Evolutionary conservation across 257 asterid genomes (phyloP), one percentile per base, ranked within the genome.

Genomic region (Avicennia marina): DNA sequence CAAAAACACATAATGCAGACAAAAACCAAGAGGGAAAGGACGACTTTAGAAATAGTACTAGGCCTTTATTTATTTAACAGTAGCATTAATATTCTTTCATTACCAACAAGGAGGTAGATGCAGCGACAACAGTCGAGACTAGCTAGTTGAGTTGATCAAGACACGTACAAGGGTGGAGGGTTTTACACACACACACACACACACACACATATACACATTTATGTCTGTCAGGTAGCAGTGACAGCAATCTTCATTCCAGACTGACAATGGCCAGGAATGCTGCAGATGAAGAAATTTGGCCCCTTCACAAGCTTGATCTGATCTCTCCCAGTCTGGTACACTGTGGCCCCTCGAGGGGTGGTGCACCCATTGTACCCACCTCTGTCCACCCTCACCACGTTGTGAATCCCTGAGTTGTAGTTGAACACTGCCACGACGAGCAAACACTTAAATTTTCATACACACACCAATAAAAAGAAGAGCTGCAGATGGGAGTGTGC

Each of bases 221-320:
- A n/a, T n/a, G n/a, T n/a, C n/a, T n/a, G n/a, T 56, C 17, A 70
- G 39, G 22, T 4, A 64, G 71, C 75, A 43, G 0, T 34, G 34
- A 65, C 71, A 50, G 67, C 71, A 42, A 70, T 70, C 66, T 65
- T 71, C 76, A 71, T 71, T 47, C 76, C 76, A 8, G 33, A 3
- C 8, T 38, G 44, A 9, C 77, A 75, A 2, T 75, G 81, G 2
- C 62, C 64, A 2, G 59, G 69, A 33, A 52, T 10, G 10, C 6
- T 72, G 82, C 95, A 86, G 54, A 86, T 81, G 86, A 86, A 83
- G 80, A 7, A 86, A 66, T 71, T 76, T 21, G 8, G 57, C 6
- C 95, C 95, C 70, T 63, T 86, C 0, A 2, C 71, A 0, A 86
- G 72, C 60, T 56, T 81, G 1, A 86, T 67, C 69, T 53, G 68